These are phyloP conservation scores for Boletellus ananiceps DNA, from an alignment of 768 basidiomycete species.

Conservation along the genomic window DNA sequence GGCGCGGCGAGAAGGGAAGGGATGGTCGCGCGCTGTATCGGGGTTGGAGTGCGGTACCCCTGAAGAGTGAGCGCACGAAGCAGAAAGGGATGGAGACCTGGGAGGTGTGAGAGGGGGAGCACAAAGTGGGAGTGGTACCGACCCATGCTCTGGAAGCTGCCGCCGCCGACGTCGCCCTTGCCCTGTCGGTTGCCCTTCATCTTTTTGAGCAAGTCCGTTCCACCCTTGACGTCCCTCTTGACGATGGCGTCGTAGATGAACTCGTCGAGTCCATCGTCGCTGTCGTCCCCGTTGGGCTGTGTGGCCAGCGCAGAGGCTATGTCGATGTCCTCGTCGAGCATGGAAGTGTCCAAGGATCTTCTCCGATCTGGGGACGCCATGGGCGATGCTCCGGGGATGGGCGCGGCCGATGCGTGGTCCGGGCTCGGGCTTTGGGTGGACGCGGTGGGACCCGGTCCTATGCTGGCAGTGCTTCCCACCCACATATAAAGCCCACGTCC, in stretches of 20 bases:
- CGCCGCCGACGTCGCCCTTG: conserved; percentile 83
- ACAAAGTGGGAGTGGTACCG: conserved; percentile 24
- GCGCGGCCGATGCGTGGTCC: neutral
- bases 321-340: conserved; percentile 47
- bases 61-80: conserved; percentile 85
- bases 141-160: conserved; percentile 98
- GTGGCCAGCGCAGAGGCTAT: conserved; percentile 61
- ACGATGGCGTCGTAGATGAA: conserved; percentile 67
- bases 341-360: conserved; percentile 15
- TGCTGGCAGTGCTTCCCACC: neutral
- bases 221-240: conserved; percentile 69
- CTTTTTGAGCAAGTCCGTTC: conserved; percentile 73
- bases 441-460: neutral
- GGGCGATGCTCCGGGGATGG: conserved; percentile 18
- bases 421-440: neutral
- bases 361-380: conserved; percentile 32
- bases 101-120: neutral
- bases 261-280: conserved; percentile 56
- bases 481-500: conserved; percentile 12
- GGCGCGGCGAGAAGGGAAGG: conserved; percentile 80
- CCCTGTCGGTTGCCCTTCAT: conserved; percentile 66
- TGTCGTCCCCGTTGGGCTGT: conserved; percentile 23
- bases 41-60: conserved; percentile 92
- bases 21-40: conserved; percentile 89
- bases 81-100: conserved; percentile 79